Base-by-base conservation (phyloP, 1,284 basidiomycete genomes). In the Cystobasidiaceae sp. region DNA sequence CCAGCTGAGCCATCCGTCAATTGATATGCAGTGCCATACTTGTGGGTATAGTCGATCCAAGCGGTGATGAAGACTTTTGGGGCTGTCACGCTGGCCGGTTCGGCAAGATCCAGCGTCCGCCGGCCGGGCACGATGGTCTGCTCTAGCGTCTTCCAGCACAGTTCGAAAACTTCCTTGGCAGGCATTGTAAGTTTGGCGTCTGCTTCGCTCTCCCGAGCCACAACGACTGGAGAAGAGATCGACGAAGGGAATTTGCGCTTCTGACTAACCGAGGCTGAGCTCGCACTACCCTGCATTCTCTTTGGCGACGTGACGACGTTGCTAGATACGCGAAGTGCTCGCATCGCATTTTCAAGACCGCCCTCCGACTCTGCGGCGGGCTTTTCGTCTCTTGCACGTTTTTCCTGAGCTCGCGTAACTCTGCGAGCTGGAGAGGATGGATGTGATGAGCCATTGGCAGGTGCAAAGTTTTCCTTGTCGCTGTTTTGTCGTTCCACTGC, bases 21-120 rank as follows among this genome's bases (percentile, higher is more conserved):
- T 1, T 91, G 91, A 76, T 97, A 97, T 1, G 93, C 96, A 85
- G 97, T 93, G 9, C 94, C 96, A 78, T 97, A 98, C 80, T 96
- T 96, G 77, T 93, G 91, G 76, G 90, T 93, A 76, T 97, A 97
- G 77, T 98, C 94, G 49, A 97, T 88, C 94, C 94, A 98, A 8
- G 89, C 91, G 1, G 90, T 89, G 71, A 98, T 90, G 78, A 97
- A 98, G 15, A 94, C 87, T 59, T 81, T 83, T 41, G 93, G 89
- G 13, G 85, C 81, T 0, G 82, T 82, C 3, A 87, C 78, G 39
- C 78, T 73, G 17, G 39, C 58, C 25, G 63, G 67, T 21, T 58
- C 63, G 41, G n/a, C 17, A 23, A 55, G 32, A 13, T 28, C 13
- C 19, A 56, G 28, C 6, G 41, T 49, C 33, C 27, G 15, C 8